These are phyloP conservation scores for Nyctanthes arbortristis DNA, from an alignment of 257 asterid genomes.

Conservation along the genomic window DNA sequence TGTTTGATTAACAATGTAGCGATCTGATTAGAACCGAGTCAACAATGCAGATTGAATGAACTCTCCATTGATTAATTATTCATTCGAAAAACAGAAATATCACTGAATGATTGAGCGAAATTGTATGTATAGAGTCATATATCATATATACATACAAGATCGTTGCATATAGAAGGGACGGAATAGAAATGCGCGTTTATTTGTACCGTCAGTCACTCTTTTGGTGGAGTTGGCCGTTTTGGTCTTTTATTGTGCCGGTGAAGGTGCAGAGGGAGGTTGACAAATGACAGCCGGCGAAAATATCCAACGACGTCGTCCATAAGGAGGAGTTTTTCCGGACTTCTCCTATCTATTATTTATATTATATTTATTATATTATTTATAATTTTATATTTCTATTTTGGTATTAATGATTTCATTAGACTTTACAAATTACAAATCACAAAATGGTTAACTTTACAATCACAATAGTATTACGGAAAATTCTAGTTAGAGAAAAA, in stretches of 20 bases:
- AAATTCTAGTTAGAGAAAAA: too few relatives aligned
- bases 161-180: background rate
- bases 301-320: too few relatives aligned
- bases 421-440: too few relatives aligned
- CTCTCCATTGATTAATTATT: constrained; percentile 31
- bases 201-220: background rate
- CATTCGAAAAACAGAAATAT: background rate
- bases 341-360: too few relatives aligned
- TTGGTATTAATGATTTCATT: too few relatives aligned
- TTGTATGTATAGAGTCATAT: background rate
- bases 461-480: too few relatives aligned
- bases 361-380: too few relatives aligned
- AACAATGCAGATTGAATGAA: constrained; percentile 23
- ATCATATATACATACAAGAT: constrained; percentile 5
- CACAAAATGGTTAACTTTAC: too few relatives aligned
- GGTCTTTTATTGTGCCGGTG: constrained; percentile 22
- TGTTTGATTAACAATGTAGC: constrained; percentile 3
- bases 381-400: too few relatives aligned
- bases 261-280: too few relatives aligned
- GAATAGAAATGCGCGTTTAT: constrained; percentile 31
- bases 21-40: constrained; percentile 28
- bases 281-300: too few relatives aligned
- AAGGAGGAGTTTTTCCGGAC: too few relatives aligned
- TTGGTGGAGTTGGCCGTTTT: constrained; percentile 33
- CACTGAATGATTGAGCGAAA: background rate